These are phyloP conservation scores for Ophiostoma perfectum DNA, from an alignment of 2,329 filamentous ascomycete genomes.

Conservation along the genomic window DNA sequence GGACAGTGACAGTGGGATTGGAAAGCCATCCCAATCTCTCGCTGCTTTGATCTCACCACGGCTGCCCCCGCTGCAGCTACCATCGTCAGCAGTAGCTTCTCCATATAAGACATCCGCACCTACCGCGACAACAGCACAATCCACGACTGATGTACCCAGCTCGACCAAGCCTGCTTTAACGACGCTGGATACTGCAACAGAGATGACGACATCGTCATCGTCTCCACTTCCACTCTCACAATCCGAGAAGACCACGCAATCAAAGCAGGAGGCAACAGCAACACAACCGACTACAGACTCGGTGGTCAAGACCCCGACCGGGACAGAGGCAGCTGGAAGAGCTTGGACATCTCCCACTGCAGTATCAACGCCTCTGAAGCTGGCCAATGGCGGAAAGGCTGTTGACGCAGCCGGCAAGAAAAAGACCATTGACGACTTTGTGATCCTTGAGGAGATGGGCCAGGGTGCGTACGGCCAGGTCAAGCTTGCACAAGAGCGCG, in stretches of 20 bases:
- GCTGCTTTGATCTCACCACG: slow-evolving; percentile 3
- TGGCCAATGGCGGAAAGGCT: slow-evolving; percentile 28
- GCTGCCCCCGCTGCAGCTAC: slow-evolving; percentile 3
- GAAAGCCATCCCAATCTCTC: slow-evolving; percentile 38
- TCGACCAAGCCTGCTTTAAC: background rate
- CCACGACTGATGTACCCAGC: background rate
- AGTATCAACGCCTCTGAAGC: background rate
- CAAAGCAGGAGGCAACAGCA: background rate
- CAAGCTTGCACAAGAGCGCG: slow-evolving; percentile 84
- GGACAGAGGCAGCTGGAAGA: background rate
- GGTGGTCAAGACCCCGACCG: background rate
- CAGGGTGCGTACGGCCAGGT: slow-evolving; percentile 97
- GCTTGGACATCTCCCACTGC: background rate
- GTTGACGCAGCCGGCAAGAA: slow-evolving; percentile 42
- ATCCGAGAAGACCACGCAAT: background rate
- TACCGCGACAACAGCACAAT: background rate
- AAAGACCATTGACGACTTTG: slow-evolving; percentile 83
- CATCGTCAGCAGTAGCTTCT: slow-evolving; percentile 5
- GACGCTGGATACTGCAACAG: background rate
- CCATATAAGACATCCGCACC: background rate
- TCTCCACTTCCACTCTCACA: background rate
- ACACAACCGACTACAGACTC: background rate
- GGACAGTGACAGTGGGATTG: slow-evolving; percentile 33
- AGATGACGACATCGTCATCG: slow-evolving; percentile 10
- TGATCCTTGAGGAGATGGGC: slow-evolving; percentile 95